Evolutionary conservation across 2,329 filamentous ascomycete genomes (phyloP).

Genomic region (Arthrobotrys iridis): DNA sequence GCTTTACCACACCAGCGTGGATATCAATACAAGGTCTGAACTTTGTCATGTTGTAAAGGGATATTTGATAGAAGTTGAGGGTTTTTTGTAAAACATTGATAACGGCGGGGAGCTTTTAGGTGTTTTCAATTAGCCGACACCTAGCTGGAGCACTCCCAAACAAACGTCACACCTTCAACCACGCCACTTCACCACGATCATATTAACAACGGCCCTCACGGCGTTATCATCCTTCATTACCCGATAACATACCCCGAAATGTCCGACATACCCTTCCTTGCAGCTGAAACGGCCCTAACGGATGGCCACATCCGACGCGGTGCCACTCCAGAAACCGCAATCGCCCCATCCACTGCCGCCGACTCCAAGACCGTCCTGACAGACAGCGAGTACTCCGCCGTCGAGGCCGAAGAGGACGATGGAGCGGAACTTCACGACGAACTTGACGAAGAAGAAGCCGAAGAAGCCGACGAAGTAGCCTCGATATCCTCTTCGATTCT

Average conservation of each 20-base stretch:
- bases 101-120: not conserved
- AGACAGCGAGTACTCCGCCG: conserved; percentile 36
- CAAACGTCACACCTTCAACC: conserved; percentile 29
- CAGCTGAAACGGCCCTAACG: conserved; percentile 31
- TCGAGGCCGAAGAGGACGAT: conserved; percentile 26
- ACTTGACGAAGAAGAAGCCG: conserved; percentile 61
- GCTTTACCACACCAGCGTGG: conserved; percentile 96
- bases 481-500: conserved; percentile 76
- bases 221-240: not conserved
- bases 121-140: conserved; percentile 29
- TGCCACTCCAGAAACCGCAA: conserved; percentile 32
- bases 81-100: not conserved
- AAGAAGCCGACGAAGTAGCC: conserved; percentile 69
- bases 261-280: conserved; percentile 44
- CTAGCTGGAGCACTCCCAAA: conserved; percentile 13
- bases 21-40: conserved; percentile 98
- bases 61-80: not conserved
- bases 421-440: conserved; percentile 26
- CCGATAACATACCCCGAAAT: conserved; percentile 1
- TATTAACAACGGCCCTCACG: not conserved
- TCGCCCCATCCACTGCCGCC: conserved; percentile 46
- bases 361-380: conserved; percentile 44
- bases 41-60: conserved; percentile 76
- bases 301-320: conserved; percentile 43
- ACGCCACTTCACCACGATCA: conserved; percentile 8